Conservation (phyloP, 2,329 filamentous ascomycete genomes). For the Paecilomyces niveus region DNA sequence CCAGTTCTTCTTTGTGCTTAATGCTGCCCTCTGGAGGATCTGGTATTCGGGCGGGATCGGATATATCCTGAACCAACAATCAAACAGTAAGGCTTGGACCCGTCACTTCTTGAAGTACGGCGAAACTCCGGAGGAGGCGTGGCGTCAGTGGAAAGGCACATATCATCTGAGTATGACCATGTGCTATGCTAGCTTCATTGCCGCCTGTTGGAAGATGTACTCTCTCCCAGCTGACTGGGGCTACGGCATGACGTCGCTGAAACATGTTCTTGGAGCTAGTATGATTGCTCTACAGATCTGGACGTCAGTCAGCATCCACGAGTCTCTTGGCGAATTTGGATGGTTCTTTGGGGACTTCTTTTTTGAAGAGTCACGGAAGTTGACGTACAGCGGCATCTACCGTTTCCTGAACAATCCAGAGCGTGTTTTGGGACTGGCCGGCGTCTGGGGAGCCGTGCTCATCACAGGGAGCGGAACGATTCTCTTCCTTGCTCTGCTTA, state of each 20-base stretch:
- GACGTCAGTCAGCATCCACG: conserved; percentile 89
- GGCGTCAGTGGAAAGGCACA: conserved; percentile 95
- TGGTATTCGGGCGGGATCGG: conserved; percentile 92
- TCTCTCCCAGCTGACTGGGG: conserved; percentile 76
- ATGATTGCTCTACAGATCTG: conserved; percentile 83
- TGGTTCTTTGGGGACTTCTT: conserved; percentile 99
- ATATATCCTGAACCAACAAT: conserved; percentile 76
- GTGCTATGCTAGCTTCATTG: conserved; percentile 82
- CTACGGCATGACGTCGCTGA: conserved; percentile 75
- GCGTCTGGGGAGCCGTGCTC: conserved; percentile 89
- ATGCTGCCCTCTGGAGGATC: conserved; percentile 75
- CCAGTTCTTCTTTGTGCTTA: conserved; percentile 71
- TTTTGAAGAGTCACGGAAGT: conserved; percentile 78
- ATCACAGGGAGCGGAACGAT: conserved; percentile 86
- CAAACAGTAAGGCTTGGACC: conserved; percentile 87
- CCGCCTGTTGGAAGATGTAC: conserved; percentile 96
- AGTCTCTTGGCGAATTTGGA: conserved; percentile 92
- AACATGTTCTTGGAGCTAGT: conserved; percentile 75
- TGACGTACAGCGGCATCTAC: conserved; percentile 96
- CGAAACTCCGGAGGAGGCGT: conserved; percentile 82
- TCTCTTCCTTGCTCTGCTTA: conserved; percentile 76
- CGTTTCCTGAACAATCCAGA: conserved; percentile 97
- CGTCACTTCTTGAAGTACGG: conserved; percentile 96
- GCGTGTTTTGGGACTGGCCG: conserved; percentile 83
- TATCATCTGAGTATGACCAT: conserved; percentile 89